Conservation (phyloP, 176 grass and related monocot genomes). For the Carex myosuroides region DNA sequence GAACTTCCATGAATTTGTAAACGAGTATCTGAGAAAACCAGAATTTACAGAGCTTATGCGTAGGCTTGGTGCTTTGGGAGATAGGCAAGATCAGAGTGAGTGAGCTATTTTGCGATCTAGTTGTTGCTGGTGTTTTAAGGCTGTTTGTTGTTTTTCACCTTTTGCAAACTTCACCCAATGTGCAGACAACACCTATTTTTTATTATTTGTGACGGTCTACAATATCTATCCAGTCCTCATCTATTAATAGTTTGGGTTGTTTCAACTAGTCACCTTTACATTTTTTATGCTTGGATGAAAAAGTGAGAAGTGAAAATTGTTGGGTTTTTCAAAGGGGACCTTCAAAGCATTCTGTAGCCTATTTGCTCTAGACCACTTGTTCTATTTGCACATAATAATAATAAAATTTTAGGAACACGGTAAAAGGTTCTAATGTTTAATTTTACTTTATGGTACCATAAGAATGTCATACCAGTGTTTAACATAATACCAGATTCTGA, state of each 20-base stretch:
- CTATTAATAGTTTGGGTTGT: not conserved
- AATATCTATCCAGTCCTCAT: not conserved
- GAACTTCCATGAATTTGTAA: slow-evolving; percentile 88
- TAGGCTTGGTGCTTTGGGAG: slow-evolving; percentile 86
- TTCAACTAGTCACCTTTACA: not conserved
- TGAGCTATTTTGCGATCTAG: not conserved
- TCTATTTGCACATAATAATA: not conserved
- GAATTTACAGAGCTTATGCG: slow-evolving; percentile 85
- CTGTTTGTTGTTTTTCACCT: not conserved
- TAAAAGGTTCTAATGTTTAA: not conserved
- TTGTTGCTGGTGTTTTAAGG: not conserved
- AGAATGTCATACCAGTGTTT: not conserved
- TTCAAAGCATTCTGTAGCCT: not conserved
- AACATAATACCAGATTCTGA: not conserved
- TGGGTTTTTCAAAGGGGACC: not conserved
- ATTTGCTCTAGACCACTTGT: not conserved
- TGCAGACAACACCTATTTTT: not conserved
- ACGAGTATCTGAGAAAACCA: slow-evolving; percentile 68
- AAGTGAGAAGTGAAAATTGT: not conserved
- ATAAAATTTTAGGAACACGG: not conserved
- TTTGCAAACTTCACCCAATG: not conserved
- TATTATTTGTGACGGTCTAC: not conserved
- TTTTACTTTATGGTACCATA: not conserved
- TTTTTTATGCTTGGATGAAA: not conserved
- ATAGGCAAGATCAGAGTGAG: slow-evolving; percentile 64